phyloP scores from a whole-genome alignment of 192 early-diverging fungal genomes.

The Lunasporangiospora selenospora region DNA sequence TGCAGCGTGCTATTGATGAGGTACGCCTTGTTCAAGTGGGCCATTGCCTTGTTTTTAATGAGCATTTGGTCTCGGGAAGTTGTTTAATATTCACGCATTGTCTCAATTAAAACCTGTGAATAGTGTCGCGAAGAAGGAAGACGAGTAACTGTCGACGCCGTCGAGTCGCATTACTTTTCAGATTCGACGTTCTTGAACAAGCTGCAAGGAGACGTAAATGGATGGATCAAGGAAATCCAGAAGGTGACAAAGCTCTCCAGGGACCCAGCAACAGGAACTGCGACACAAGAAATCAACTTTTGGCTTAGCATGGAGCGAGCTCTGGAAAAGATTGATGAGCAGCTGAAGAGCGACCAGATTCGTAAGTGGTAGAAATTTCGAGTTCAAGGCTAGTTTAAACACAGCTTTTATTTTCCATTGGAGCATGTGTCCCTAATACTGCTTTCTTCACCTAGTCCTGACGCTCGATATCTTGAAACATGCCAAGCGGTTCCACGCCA shows the following conservation, averaged over 20 bases:
- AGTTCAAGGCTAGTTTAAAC: too few species aligned
- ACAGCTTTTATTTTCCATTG: too few species aligned
- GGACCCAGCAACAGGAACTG: constrained; percentile 90
- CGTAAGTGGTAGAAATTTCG: too few species aligned
- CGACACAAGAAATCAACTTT: constrained; percentile 99
- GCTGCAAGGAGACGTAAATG: constrained; percentile 95
- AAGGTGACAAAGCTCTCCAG: constrained; percentile 96
- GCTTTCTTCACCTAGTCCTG: constrained; percentile 59
- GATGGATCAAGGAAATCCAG: constrained; percentile 99
- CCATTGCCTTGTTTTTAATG: too few species aligned
- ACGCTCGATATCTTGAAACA: constrained; percentile 94
- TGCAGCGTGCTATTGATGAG: constrained; percentile 71
- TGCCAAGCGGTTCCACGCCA: constrained; percentile 99
- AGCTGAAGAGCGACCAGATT: constrained; percentile 91
- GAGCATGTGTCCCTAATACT: background rate
- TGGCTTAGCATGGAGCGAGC: constrained; percentile 98
- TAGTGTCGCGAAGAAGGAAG: constrained; percentile 68
- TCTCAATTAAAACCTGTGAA: background rate
- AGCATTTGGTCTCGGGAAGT: too few species aligned
- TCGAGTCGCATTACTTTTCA: constrained; percentile 71
- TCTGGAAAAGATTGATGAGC: constrained; percentile 91
- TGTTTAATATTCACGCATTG: background rate
- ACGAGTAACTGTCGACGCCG: constrained; percentile 76
- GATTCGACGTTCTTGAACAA: constrained; percentile 93
- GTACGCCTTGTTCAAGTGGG: constrained; percentile 22